phyloP scores from a whole-genome alignment of 2,329 filamentous ascomycete species.

The Arthroderma sp. region DNA sequence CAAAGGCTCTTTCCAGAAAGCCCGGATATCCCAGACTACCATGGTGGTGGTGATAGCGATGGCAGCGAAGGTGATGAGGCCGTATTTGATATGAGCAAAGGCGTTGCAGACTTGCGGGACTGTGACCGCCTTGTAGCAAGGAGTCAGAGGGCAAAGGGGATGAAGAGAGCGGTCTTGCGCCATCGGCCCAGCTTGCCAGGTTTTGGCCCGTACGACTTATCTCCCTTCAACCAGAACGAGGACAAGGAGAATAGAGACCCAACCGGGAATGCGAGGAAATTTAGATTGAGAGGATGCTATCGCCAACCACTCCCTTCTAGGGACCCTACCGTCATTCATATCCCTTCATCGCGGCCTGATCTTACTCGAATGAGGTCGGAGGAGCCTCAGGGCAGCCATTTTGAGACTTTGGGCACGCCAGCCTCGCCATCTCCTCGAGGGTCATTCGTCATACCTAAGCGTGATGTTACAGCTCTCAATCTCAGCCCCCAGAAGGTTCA shows the following conservation, averaged over 20 bases:
- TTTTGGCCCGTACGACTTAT: background rate
- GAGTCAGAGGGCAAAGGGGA: background rate
- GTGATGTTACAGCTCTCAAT: background rate
- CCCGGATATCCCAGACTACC: slow-evolving; percentile 4
- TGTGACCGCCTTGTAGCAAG: background rate
- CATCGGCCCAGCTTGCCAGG: background rate
- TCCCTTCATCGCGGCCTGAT: background rate
- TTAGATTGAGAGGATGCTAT: too few species aligned
- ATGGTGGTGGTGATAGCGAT: background rate
- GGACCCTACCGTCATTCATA: background rate
- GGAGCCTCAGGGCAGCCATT: too few species aligned
- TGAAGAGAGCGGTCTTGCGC: background rate
- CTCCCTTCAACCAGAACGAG: background rate
- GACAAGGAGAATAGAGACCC: slow-evolving; percentile 2
- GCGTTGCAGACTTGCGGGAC: background rate
- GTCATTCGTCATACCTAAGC: background rate
- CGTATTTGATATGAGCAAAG: background rate
- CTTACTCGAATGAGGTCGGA: too few species aligned
- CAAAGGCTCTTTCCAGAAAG: slow-evolving; percentile 7
- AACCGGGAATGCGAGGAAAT: background rate
- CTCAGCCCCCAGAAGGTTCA: background rate
- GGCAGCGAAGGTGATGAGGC: background rate
- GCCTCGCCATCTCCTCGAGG: background rate
- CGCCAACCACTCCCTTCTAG: background rate
- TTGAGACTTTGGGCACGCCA: background rate